These are phyloP conservation scores for Talaromyces wortmannii DNA, from an alignment of 495 filamentous ascomycete species.

Conservation along the genomic window DNA sequence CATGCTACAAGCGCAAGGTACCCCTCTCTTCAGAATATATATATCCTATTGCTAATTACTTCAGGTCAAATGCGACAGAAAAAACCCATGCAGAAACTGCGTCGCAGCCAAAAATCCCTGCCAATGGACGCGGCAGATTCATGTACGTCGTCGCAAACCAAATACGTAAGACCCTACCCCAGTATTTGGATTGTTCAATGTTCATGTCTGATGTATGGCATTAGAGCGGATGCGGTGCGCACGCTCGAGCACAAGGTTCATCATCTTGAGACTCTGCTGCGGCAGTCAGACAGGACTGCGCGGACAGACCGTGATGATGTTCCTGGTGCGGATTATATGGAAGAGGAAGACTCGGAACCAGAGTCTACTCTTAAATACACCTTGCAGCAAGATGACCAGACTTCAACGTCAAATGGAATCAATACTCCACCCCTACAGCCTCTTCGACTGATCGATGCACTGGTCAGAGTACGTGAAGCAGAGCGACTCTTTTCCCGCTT, in stretches of 20 bases:
- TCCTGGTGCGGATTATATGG: too few species aligned
- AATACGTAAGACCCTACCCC: not conserved
- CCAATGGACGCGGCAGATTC: not conserved
- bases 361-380: too few species aligned
- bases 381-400: too few species aligned
- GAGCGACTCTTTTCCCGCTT: not conserved
- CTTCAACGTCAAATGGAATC: too few species aligned
- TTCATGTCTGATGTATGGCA: not conserved
- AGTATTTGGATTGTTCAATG: not conserved
- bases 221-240: not conserved
- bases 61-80: not conserved
- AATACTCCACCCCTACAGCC: too few species aligned
- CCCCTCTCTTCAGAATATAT: not conserved
- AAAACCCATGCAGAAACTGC: conserved; percentile 1
- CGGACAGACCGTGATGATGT: too few species aligned
- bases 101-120: not conserved
- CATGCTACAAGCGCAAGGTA: not conserved
- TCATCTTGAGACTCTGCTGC: too few species aligned
- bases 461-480: not conserved
- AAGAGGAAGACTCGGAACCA: too few species aligned
- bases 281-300: too few species aligned
- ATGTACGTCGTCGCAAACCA: not conserved
- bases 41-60: not conserved
- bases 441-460: too few species aligned
- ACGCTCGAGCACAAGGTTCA: too few species aligned